Evolutionary conservation across 768 basidiomycete genomes (phyloP), one percentile per base, ranked within the genome.

Genomic region (Termitomyces sp.): DNA sequence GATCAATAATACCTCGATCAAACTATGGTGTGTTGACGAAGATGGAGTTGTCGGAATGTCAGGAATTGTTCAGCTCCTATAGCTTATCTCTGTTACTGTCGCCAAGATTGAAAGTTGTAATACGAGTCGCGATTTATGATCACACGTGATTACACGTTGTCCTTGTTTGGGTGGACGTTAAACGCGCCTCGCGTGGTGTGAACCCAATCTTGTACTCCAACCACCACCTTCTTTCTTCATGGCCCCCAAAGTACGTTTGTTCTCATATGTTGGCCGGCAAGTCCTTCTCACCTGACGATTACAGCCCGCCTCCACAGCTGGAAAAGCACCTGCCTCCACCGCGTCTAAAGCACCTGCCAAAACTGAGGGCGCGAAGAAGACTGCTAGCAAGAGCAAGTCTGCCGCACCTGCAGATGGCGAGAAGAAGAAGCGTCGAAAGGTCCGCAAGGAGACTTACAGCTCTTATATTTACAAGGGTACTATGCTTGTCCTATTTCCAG

Each of bases 381-480:
- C 85, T 2, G 80, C 85, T 1, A 67, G 66, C 48, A 67, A 66
- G 61, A 67, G 66, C 60, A 66, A 67, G 59, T 43, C 66, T 29
- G 70, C 74, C 66, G 79, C 79, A 20, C 69, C 83, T 47, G 83
- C 75, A 50, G 85, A 82, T 55, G 85, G 81, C 56, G 88, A 89
- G 72, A 89, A 89, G 83, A 90, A 90, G 85, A 88, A 88, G 80
- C 83, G 87, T 72, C 84, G 82, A 75, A 92, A 92, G 83, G 73
- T 83, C 53, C 85, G 89, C 71, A 89, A 89, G 81, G 89, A 91
- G 79, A 90, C 89, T 3, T 91, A 89, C 81, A 86, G 86, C 71
- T 88, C 90, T 34, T 93, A 93, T 80, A 91, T 94, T 72, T 91
- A 89, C 80, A 90, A 89, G 76, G 86, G 87, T 87, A 49, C 61